Evolutionary conservation across 1,284 basidiomycete genomes (phyloP), one percentile per base, ranked within the genome.

Genomic region (Rhodotorula sp.): DNA sequence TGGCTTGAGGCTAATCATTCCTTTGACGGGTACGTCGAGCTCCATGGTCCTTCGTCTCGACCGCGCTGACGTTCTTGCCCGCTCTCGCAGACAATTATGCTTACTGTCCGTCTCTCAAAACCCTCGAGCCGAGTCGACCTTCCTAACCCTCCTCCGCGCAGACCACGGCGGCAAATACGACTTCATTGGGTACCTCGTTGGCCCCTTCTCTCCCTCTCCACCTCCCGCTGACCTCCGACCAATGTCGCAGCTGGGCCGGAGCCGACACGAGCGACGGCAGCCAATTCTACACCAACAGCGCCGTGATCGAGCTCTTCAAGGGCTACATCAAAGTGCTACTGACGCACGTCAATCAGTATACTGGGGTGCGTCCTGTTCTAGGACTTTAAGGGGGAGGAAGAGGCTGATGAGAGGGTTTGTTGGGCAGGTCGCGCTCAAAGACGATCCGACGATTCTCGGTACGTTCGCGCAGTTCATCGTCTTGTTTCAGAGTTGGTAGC

Each of bases 1-100:
- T 66, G 81, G 81, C 22, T 53, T 81, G 57, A 76, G 79, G 24
- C 70, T 82, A 22, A 76, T 81, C 57, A 79, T 82, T 53, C 81
- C 81, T 8, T 67, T 82, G 17, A 76, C 78, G 4, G 81, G 81
- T 68, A 15, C 19, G 66, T 49, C 24, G 11, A 17, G 15, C 32
- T 27, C 13, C 27, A 24, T 22, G 24, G 4, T n/a, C 19, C 24
- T 17, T 24, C 29, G 27, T 29, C 22, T 27, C n/a, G 29, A 36
- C 19, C 32, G 19, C 13, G 44, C n/a, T 62, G 54, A 59, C 49
- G 4, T 9, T 47, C 30, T n/a, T 4, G n/a, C 2, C 8, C 4
- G 2, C 22, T 44, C 27, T 1, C 10, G 15, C 49, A 69, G 73
- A 74, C 39, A 69, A 74, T 30, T 72, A 74, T 24, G 68, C 70